A percentile compares a stretch with the other conserved stretches of the same genome.
Evolutionary conservation across 2,329 filamentous ascomycete genomes (phyloP).

Genomic region (Metarhizium humberi): DNA sequence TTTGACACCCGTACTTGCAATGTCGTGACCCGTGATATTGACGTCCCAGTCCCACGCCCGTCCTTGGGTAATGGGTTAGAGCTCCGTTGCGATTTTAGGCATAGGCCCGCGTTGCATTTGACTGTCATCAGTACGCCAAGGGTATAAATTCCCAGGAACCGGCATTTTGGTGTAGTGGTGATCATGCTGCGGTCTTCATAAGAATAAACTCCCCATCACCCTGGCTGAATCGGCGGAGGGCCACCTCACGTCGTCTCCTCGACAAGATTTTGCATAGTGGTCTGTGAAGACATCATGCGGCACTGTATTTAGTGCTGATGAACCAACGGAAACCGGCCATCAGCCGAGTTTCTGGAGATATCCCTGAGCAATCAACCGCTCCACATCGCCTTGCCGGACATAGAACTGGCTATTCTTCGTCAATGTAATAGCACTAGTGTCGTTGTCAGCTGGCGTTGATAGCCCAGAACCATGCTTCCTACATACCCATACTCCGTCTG

Average conservation of each 20-base stretch:
- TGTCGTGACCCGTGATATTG: too few species aligned
- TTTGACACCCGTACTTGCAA: not conserved
- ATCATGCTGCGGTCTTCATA: not conserved
- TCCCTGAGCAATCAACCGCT: slow-evolving; percentile 85
- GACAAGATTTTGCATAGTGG: too few species aligned
- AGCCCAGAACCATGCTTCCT: slow-evolving; percentile 36
- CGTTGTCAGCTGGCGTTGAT: slow-evolving; percentile 10
- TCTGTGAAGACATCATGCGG: not conserved
- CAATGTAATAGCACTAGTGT: slow-evolving; percentile 74
- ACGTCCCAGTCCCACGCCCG: not conserved
- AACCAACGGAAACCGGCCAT: slow-evolving; percentile 19
- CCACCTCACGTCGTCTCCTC: not conserved
- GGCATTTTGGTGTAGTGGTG: not conserved
- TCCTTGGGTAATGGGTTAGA: not conserved
- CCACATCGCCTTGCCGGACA: slow-evolving; percentile 90
- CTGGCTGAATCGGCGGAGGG: not conserved
- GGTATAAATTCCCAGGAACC: not conserved
- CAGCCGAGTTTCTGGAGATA: slow-evolving; percentile 86
- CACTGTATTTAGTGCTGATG: not conserved
- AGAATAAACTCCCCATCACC: not conserved
- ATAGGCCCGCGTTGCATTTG: not conserved
- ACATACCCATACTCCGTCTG: slow-evolving; percentile 96
- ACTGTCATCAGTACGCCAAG: not conserved
- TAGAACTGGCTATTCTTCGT: slow-evolving; percentile 99
- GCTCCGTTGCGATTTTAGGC: not conserved